Evolutionary conservation across 2,329 filamentous ascomycete genomes (phyloP), one percentile per base, ranked within the genome.

Genomic region (Chalaropsis thielavioides): DNA sequence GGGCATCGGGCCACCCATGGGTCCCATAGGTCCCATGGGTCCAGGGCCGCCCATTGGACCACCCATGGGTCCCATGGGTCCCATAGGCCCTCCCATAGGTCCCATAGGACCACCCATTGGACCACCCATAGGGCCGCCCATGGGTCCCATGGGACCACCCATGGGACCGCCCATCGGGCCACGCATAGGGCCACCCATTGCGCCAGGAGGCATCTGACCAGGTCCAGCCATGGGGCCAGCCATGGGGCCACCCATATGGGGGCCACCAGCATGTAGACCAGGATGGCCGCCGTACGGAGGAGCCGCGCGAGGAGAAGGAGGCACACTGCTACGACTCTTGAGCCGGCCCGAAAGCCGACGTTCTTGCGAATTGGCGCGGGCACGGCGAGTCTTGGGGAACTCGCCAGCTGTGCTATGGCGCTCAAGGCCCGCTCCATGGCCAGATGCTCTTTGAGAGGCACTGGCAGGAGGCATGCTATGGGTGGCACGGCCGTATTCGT

Each of bases 341-440:
- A 62, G 43, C 22, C 66, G 62, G 13, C 64, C 66, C 40, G 35
- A 24, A 13, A 64, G 59, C 7, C 63, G 62, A 15, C 49, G 62
- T 19, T 60, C 51, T 22, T 41, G 54, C 0, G 66, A 64, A 22
- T 24, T 60, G 22, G 56, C 66, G 46, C 66, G 66, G 13, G 27
- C 27, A n/a, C 66, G 66, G 24, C 66, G 62, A n/a, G 38, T 31
- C 35, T 67, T 67, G 19, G 66, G 40, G n/a, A 67, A 59, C 13
- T 67, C 66, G 8, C 66, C 66, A 5, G 62, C 51, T 31, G 63
- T 60, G 27, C 66, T 67, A 31, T 67, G 66, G 15, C 66, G 62
- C 17, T 67, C 66, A 17, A 62, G 35, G 38, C 19, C 41, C 2
- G 60, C 54, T 44, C 43, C 61, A 51, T 31, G 61, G 4, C n/a